phyloP scores from a whole-genome alignment of 176 grass and related monocot species.

The Aegilops speltoides region DNA sequence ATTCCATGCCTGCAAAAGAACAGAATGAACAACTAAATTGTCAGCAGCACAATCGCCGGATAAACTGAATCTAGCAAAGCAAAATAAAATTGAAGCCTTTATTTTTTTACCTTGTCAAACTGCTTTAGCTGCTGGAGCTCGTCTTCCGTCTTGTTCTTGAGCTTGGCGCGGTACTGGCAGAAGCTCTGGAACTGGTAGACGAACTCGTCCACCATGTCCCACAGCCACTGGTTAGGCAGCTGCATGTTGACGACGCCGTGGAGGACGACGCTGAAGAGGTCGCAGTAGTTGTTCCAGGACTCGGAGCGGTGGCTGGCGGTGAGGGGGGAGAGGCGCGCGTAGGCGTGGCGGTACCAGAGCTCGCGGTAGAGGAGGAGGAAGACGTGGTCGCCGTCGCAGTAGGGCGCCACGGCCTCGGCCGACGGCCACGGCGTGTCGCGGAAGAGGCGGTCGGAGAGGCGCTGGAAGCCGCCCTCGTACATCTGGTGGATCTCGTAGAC shows the following conservation, averaged over 20 bases:
- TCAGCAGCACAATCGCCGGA: not conserved
- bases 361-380: slow-evolving; percentile 96
- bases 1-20: slow-evolving; percentile 72
- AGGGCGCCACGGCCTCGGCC: slow-evolving; percentile 70
- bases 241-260: slow-evolving; percentile 99
- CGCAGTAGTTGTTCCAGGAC: slow-evolving; percentile 97
- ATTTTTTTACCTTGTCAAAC: slow-evolving; percentile 54
- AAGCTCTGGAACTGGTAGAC: slow-evolving; percentile 99
- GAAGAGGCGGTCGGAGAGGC: slow-evolving; percentile 92
- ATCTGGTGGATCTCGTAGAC: slow-evolving; percentile 99
- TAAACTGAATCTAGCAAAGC: not conserved
- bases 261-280: slow-evolving; percentile 86
- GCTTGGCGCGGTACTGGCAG: slow-evolving; percentile 90
- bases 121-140: slow-evolving; percentile 85
- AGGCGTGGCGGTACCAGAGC: slow-evolving; percentile 97
- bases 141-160: slow-evolving; percentile 83
- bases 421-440: slow-evolving; percentile 83
- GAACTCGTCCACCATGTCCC: slow-evolving; percentile 99
- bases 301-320: slow-evolving; percentile 74
- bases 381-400: slow-evolving; percentile 92
- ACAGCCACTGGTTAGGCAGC: slow-evolving; percentile 98
- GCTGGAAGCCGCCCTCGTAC: slow-evolving; percentile 97
- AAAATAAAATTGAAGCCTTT: not conserved
- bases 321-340: slow-evolving; percentile 67
- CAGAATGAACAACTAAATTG: not conserved